These are phyloP conservation scores for Apiotrichum veenhuisii DNA, from an alignment of 1,284 basidiomycete genomes.

Conservation along the genomic window DNA sequence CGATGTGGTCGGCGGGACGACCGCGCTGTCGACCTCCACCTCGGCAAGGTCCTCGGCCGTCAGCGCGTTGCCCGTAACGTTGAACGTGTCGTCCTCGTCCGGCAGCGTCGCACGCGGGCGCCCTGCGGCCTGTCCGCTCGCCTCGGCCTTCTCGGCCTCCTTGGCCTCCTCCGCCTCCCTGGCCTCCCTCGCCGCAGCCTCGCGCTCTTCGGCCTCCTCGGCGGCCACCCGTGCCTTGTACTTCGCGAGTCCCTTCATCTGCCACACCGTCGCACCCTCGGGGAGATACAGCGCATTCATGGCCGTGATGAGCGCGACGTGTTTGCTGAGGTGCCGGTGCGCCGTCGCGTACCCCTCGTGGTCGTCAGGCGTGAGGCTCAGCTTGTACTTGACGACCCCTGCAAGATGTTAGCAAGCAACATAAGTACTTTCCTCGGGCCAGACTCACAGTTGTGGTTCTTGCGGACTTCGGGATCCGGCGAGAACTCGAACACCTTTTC, in stretches of 20 bases:
- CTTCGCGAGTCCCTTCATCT: slow-evolving; percentile 5
- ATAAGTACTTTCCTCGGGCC: neutral
- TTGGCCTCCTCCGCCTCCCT: neutral
- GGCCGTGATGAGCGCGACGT: slow-evolving; percentile 18
- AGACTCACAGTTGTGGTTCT: slow-evolving; percentile 31
- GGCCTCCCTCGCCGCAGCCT: neutral
- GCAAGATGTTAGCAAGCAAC: neutral
- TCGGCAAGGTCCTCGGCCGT: neutral
- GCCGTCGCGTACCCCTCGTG: slow-evolving; percentile 17
- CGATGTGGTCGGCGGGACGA: neutral
- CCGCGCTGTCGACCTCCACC: neutral
- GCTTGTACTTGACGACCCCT: slow-evolving; percentile 43
- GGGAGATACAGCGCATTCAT: slow-evolving; percentile 41
- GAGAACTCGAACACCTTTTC: slow-evolving; percentile 28
- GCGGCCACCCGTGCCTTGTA: no score
- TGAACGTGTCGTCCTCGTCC: slow-evolving; percentile 1
- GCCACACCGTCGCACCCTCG: slow-evolving; percentile 32
- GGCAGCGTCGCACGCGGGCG: neutral
- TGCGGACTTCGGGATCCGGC: slow-evolving; percentile 17
- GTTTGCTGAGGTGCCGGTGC: slow-evolving; percentile 11
- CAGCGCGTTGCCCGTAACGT: neutral
- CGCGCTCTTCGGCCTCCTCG: slow-evolving; percentile 26
- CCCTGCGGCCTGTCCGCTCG: neutral
- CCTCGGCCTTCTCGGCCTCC: neutral
- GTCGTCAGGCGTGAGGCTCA: slow-evolving; percentile 21